Evolutionary conservation across 306 rosid species (phyloP).

Genomic region (Cucumis melo): DNA sequence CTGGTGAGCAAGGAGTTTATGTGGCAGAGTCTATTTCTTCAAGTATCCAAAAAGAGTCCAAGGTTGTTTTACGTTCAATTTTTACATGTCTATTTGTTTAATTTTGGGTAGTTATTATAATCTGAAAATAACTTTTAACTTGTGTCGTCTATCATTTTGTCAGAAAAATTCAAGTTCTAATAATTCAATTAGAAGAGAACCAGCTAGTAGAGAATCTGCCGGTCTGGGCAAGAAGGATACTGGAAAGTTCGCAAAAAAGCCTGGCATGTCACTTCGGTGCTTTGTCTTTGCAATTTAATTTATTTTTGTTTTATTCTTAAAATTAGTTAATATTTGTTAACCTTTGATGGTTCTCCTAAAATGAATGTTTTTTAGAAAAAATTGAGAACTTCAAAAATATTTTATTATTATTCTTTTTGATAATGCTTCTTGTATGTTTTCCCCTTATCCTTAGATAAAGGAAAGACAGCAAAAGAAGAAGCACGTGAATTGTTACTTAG

Average conservation of each 20-base stretch:
- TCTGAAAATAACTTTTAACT: background rate
- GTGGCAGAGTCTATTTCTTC: conserved; percentile 66
- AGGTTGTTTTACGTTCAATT: conserved; percentile 60
- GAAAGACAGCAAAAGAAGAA: conserved; percentile 86
- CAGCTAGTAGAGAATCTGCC: conserved; percentile 37
- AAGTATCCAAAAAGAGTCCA: conserved; percentile 70
- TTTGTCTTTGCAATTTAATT: background rate
- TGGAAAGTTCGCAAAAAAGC: conserved; percentile 54
- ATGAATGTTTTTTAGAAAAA: background rate
- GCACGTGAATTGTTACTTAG: conserved; percentile 69
- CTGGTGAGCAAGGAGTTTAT: conserved; percentile 88
- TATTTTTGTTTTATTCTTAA: background rate
- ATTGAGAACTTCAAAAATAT: no score
- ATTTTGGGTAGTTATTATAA: background rate
- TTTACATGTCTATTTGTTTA: conserved; percentile 54
- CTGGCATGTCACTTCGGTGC: conserved; percentile 46
- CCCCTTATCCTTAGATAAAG: conserved; percentile 45
- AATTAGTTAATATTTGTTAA: no score
- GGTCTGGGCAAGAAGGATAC: conserved; percentile 59
- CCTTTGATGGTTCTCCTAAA: no score
- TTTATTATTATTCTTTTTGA: background rate
- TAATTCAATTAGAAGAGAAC: conserved; percentile 56
- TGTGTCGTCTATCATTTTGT: background rate
- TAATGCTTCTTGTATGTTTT: background rate
- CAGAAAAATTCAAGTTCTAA: conserved; percentile 54